These are phyloP conservation scores for Inga laurina DNA, from an alignment of 306 rosid species.

Conservation along the genomic window DNA sequence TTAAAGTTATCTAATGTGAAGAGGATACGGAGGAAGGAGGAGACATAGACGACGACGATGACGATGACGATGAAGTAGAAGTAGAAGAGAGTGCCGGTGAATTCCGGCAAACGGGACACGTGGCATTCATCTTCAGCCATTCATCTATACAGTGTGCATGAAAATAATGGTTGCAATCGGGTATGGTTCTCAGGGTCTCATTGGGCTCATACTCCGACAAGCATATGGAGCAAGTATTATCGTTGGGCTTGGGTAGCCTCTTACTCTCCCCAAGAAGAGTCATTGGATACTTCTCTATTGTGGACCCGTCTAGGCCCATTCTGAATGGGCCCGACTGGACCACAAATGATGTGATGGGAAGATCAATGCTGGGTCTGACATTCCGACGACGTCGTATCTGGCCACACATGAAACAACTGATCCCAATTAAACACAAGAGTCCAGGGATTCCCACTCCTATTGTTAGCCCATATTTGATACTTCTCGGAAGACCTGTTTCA, in stretches of 20 bases:
- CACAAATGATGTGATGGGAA: conserved; percentile 22
- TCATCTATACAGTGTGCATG: conserved; percentile 66
- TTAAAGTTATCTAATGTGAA: conserved; percentile 1
- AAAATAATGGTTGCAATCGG: conserved; percentile 68
- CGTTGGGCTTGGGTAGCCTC: conserved; percentile 53
- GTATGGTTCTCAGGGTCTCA: conserved; percentile 65
- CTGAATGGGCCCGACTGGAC: conserved; percentile 19
- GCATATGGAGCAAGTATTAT: conserved; percentile 68
- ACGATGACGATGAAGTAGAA: conserved; percentile 22
- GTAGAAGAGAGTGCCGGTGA: conserved; percentile 42
- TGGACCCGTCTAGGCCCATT: conserved; percentile 65
- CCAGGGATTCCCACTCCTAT: conserved; percentile 70
- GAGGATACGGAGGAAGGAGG: conserved; percentile 35
- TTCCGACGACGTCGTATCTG: conserved; percentile 21
- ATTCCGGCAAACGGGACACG: conserved; percentile 76
- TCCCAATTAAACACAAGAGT: conserved; percentile 50
- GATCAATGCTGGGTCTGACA: background rate
- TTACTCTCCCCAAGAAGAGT: conserved; percentile 52
- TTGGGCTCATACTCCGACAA: conserved; percentile 63
- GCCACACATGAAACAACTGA: conserved; percentile 38
- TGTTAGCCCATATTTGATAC: conserved; percentile 58
- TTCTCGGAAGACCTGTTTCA: conserved; percentile 56
- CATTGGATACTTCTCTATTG: conserved; percentile 72
- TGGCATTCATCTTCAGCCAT: conserved; percentile 72
- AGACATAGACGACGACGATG: conserved; percentile 32